Conservation (phyloP, 768 basidiomycete genomes). For the Trametes cingulata region DNA sequence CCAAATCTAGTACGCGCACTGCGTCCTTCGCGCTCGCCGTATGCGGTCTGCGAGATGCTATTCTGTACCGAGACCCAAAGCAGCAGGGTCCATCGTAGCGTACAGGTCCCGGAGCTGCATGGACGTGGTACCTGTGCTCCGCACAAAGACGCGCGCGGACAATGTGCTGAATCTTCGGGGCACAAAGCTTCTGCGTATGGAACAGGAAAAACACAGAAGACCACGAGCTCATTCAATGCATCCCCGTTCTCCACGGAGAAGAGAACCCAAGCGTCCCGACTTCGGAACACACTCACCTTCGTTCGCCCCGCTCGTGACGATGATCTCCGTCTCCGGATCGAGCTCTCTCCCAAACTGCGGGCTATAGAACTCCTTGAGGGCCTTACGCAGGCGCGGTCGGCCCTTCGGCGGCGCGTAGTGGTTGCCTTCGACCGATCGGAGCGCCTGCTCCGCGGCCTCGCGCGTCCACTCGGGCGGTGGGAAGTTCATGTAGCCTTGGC, state of each 20-base stretch:
- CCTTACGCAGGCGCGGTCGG: conserved; percentile 82
- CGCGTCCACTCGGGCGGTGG: conserved; percentile 77
- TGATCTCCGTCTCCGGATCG: conserved; percentile 84
- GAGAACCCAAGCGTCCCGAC: neutral
- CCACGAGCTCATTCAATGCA: neutral
- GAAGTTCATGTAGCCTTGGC: conserved; percentile 91
- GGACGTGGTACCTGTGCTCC: no score
- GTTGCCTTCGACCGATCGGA: conserved; percentile 61
- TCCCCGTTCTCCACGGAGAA: neutral
- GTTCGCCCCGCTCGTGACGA: conserved; percentile 95
- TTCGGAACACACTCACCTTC: conserved; percentile 58
- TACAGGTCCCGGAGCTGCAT: no score
- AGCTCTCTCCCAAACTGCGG: conserved; percentile 66
- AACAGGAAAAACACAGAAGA: no score
- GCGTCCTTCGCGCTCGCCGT: no score
- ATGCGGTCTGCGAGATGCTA: no score
- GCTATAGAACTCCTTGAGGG: conserved; percentile 82
- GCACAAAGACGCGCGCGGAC: no score
- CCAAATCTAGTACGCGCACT: no score
- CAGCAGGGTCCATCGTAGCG: no score
- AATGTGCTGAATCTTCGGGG: neutral
- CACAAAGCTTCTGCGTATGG: no score
- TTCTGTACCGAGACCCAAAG: no score
- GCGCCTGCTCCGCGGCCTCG: conserved; percentile 68
- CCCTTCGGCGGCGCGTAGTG: conserved; percentile 93